A percentile compares a stretch with the other conserved stretches of the same genome.
Conservation (phyloP, 2,329 filamentous ascomycete genomes). For the Neoascochyta sp. region DNA sequence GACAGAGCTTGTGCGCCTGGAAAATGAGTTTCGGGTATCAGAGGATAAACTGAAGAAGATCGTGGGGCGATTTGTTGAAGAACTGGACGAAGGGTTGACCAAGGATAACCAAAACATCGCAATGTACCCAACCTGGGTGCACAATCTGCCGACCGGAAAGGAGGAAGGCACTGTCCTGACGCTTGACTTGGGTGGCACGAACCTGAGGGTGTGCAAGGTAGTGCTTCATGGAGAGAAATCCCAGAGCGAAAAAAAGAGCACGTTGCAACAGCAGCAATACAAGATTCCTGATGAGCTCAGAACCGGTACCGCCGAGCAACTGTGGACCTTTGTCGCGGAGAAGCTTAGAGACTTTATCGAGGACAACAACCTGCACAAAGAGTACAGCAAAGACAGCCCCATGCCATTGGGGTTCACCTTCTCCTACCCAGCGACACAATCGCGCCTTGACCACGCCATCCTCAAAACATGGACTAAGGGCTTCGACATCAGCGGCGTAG, state of each 20-base stretch:
- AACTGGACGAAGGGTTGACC: slow-evolving; percentile 22
- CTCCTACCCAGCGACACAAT: slow-evolving; percentile 88
- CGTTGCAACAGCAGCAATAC: slow-evolving; percentile 91
- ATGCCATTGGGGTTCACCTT: slow-evolving; percentile 91
- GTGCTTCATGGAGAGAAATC: slow-evolving; percentile 81
- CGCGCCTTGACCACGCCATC: slow-evolving; percentile 88
- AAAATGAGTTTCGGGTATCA: slow-evolving; percentile 23
- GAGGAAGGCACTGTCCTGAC: slow-evolving; percentile 86
- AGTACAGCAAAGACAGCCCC: slow-evolving; percentile 58
- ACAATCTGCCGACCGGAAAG: slow-evolving; percentile 79
- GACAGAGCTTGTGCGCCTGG: slow-evolving; percentile 17
- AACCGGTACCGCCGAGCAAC: slow-evolving; percentile 74
- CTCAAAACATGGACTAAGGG: slow-evolving; percentile 97
- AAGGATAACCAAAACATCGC: slow-evolving; percentile 46
- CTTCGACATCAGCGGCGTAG: slow-evolving; percentile 88
- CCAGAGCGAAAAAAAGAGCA: slow-evolving; percentile 62
- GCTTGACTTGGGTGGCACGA: slow-evolving; percentile 94
- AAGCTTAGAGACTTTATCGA: slow-evolving; percentile 88
- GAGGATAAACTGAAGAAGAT: slow-evolving; percentile 20
- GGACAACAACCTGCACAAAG: slow-evolving; percentile 68
- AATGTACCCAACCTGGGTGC: slow-evolving; percentile 98
- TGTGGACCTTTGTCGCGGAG: slow-evolving; percentile 94
- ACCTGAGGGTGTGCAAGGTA: slow-evolving; percentile 91
- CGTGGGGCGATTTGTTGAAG: slow-evolving; percentile 18
- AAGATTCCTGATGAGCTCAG: slow-evolving; percentile 91